Evolutionary conservation across 2,329 filamentous ascomycete species (phyloP), one percentile per base, ranked within the genome.

Genomic region (Trichoderma afroharzianum): DNA sequence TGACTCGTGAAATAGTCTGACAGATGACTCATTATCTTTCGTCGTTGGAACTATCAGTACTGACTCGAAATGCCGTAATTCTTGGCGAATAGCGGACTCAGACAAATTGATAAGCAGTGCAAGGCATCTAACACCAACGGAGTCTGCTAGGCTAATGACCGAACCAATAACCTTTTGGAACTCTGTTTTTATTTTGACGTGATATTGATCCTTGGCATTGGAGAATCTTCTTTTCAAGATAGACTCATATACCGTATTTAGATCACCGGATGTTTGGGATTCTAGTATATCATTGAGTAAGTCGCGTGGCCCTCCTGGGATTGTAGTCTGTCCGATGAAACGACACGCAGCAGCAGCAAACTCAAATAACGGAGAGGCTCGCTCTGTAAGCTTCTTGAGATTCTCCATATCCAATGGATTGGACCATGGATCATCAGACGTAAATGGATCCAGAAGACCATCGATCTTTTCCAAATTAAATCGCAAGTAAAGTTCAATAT

Each of bases 1-100:
- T 0, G 82, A 83, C 12, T 80, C 71, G 61, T 84, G 81, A 3
- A 81, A 76, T 1, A 80, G 71, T 18, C 74, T 76, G 4, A 83
- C 62, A 0, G 80, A 9, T 0, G n/a, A 12, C 1, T 26, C 78
- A 4, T 32, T 14, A 0, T 72, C 61, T 9, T 68, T 1, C 6
- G 73, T 28, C 3, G 67, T 36, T 2, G 81, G 79, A 2, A 83
- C 71, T 30, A 74, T 72, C 0, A 84, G 63, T 6, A 83, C 77
- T 0, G 81, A 80, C 72, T 82, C 77, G 7, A 83, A 78, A 4
- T 70, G 26, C 7, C 76, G 69, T n/a, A 81, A 68, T 18, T 63
- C 74, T 4, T 58, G 8, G 6, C 72, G 47, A 8, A 82, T 68
- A 4, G 6, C 69, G 3, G 47, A n/a, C 30, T 61, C 28, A 5